Evolutionary conservation across 2,329 filamentous ascomycete species (phyloP), one percentile per base, ranked within the genome.

Genomic region (Cadophora malorum): DNA sequence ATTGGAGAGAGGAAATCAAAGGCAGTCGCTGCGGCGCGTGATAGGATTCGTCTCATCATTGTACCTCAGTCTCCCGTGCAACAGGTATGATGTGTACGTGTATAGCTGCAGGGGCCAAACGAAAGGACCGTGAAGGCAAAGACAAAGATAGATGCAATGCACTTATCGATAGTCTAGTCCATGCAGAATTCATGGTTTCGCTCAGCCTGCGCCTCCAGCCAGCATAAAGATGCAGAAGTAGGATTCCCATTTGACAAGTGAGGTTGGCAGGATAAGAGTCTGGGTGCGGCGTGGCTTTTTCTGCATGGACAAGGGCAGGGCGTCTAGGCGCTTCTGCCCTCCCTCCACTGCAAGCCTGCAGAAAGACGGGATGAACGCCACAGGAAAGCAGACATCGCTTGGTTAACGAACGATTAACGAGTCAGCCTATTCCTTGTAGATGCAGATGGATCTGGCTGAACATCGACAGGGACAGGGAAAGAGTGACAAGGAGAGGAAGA

Each of bases 81-180:
- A 38, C 55, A 55, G 55, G 33, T 19, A 23, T 33, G 31, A 58
- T 58, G 33, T 59, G 9, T 59, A 59, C 35, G 56, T 59, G 33
- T 12, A 45, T 4, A 14, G 35, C 21, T 59, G 19, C n/a, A 31
- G 33, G 55, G 56, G 56, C n/a, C 23, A 45, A 23, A 59, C 19
- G 10, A n/a, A 35, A 9, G 28, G 2, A 25, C 33, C 55, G 16
- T 16, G 28, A 62, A 33, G 59, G 12, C 28, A 28, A 50, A 50
- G 41, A 49, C 38, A 33, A 23, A 33, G 59, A 33, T n/a, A 21
- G 19, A 33, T 35, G 21, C 6, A 38, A 12, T 35, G 8, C 14
- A 38, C n/a, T 59, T 35, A 19, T 41, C 56, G 19, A 59, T 59
- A 49, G 59, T 62, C 59, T 49, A 31, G 28, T 16, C 9, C 12